These are phyloP conservation scores for Penicillium corylophilum DNA, from an alignment of 2,329 filamentous ascomycete genomes.

Conservation along the genomic window DNA sequence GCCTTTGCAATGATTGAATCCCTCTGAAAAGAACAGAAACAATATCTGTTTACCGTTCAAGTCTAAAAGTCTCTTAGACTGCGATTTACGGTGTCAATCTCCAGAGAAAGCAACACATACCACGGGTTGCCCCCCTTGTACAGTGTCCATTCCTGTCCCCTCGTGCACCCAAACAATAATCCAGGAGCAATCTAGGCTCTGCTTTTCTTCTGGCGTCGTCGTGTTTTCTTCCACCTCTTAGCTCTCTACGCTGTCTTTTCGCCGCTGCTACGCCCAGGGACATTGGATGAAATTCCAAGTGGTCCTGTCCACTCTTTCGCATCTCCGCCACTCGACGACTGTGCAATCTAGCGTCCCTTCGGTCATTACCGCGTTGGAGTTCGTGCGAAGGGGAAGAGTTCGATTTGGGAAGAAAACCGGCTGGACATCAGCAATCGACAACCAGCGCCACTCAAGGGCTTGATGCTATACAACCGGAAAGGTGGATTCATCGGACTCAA, in stretches of 20 bases:
- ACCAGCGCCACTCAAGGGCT: background rate
- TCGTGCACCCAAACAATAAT: slow-evolving; percentile 23
- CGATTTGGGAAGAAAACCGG: background rate
- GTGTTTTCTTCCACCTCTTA: slow-evolving; percentile 13
- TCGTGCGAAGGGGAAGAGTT: background rate
- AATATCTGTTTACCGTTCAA: background rate
- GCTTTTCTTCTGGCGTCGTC: slow-evolving; percentile 18
- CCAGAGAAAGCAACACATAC: slow-evolving; percentile 17
- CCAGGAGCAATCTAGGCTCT: slow-evolving; percentile 24
- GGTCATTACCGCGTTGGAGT: slow-evolving; percentile 3
- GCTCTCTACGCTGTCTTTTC: slow-evolving; percentile 12
- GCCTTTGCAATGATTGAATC: background rate
- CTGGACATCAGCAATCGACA: background rate
- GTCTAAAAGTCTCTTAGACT: background rate
- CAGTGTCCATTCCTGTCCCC: slow-evolving; percentile 21
- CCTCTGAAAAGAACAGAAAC: background rate
- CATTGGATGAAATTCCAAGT: slow-evolving; percentile 57
- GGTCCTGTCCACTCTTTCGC: slow-evolving; percentile 27
- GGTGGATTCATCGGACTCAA: background rate
- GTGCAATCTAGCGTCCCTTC: slow-evolving; percentile 1
- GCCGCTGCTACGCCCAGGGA: slow-evolving; percentile 15
- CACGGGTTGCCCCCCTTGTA: slow-evolving; percentile 22
- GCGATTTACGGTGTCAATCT: background rate
- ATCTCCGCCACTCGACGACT: slow-evolving; percentile 13
- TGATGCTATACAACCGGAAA: background rate